Conservation (phyloP, 495 filamentous ascomycete genomes). For the Pyronema domesticum region DNA sequence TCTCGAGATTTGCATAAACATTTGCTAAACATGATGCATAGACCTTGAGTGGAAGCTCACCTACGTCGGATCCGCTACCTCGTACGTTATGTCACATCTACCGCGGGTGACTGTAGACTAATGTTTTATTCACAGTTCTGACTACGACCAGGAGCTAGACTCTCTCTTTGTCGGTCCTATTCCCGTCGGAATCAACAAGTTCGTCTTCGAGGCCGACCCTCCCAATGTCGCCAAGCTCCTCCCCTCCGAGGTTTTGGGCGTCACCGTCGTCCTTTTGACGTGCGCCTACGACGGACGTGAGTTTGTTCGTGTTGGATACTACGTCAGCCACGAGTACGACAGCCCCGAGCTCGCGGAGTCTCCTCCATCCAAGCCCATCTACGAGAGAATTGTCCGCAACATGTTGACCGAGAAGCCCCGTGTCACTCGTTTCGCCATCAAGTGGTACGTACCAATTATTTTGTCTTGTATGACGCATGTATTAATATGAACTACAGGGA, state of each 20-base stretch:
- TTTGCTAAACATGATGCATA: slow-evolving; percentile 24
- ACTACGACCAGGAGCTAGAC: slow-evolving; percentile 96
- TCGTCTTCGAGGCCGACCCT: slow-evolving; percentile 88
- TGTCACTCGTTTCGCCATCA: slow-evolving; percentile 96
- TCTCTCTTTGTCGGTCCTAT: slow-evolving; percentile 90
- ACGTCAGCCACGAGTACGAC: slow-evolving; percentile 97
- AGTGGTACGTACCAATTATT: slow-evolving; percentile 48
- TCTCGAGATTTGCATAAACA: not conserved
- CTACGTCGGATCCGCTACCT: slow-evolving; percentile 94
- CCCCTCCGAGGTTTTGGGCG: slow-evolving; percentile 81
- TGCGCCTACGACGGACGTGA: slow-evolving; percentile 93
- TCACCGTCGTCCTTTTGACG: slow-evolving; percentile 89
- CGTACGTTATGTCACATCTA: slow-evolving; percentile 37
- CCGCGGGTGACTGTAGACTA: too few species aligned
- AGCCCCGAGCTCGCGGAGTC: slow-evolving; percentile 72
- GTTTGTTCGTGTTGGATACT: slow-evolving; percentile 97
- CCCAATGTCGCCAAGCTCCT: slow-evolving; percentile 81
- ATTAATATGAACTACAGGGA: slow-evolving; percentile 44
- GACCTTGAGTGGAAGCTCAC: slow-evolving; percentile 99
- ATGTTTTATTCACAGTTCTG: slow-evolving; percentile 38
- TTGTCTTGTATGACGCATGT: slow-evolving; percentile 1
- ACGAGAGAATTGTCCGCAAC: slow-evolving; percentile 79
- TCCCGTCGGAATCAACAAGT: slow-evolving; percentile 94
- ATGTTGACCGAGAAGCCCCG: slow-evolving; percentile 92
- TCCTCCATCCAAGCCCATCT: slow-evolving; percentile 75